These are phyloP conservation scores for Alternaria arborescens DNA, from an alignment of 2,329 filamentous ascomycete species.

Conservation along the genomic window DNA sequence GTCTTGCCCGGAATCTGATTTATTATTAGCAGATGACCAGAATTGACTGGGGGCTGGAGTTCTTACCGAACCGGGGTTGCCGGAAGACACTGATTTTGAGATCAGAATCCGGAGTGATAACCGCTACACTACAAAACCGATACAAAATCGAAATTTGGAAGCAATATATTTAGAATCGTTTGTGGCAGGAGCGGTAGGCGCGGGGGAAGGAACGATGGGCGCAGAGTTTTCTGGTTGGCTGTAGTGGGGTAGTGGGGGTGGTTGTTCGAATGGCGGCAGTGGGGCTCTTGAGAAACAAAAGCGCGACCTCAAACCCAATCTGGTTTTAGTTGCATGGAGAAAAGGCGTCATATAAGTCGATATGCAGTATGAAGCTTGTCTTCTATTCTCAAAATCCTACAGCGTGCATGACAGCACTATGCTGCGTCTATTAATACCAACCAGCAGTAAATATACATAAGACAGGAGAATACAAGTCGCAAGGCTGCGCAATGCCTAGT, in stretches of 20 bases:
- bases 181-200: background rate
- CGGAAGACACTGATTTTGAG: slow-evolving; percentile 24
- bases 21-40: too few relatives aligned
- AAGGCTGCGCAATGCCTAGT: slow-evolving; percentile 36
- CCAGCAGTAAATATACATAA: slow-evolving; percentile 13
- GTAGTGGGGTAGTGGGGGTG: background rate
- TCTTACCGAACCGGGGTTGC: slow-evolving; percentile 32
- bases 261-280: background rate
- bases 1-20: too few relatives aligned
- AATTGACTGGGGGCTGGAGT: too few relatives aligned
- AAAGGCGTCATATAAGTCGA: background rate
- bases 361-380: background rate
- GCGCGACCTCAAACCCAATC: background rate
- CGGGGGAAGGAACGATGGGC: background rate
- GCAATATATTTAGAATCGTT: background rate
- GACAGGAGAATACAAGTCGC: slow-evolving; percentile 17
- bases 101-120: slow-evolving; percentile 43
- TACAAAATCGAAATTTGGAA: background rate
- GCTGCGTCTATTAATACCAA: slow-evolving; percentile 8
- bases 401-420: background rate
- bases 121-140: slow-evolving; percentile 33
- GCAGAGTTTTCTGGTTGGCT: background rate
- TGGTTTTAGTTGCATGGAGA: background rate
- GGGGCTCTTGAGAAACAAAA: background rate
- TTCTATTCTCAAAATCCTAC: background rate